Base-by-base conservation (phyloP, 2,329 filamentous ascomycete species). In the Scleromitrula shiraiana region DNA sequence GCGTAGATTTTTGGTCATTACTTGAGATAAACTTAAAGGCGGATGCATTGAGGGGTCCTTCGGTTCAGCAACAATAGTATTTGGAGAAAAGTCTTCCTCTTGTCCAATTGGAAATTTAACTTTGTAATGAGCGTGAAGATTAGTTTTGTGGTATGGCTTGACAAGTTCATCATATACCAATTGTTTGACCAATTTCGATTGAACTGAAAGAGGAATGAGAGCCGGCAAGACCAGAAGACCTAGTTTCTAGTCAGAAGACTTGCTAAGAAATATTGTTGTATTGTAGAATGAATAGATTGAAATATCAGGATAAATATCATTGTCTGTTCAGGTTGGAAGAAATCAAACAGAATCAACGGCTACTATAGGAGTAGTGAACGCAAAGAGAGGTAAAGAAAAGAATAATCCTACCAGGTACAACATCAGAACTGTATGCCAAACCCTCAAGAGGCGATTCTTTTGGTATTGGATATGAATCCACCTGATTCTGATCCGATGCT, bases 51-150 rank as follows among this genome's bases (percentile, higher is more conserved):
- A 55, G 0, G 85, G 72, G 59, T 95, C 81, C 46, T 85, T 85
- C 6, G 91, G 88, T 22, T 54, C 63, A 59, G 83, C 80, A 58
- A 78, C 77, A 0, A 75, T 73, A 10, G 24, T 29, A n/a, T 46
- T 33, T n/a, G 17, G 9, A 32, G 43, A 46, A 23, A 26, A 19
- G 29, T 7, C 30, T n/a, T n/a, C n/a, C n/a, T n/a, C n/a, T 26
- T 40, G 17, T 6, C 23, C 9, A 1, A 35, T 17, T 3, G 76
- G 73, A 57, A 91, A 90, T 6, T 77, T 73, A 5, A 95, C 64
- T 26, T 80, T 63, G 65, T 91, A 88, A 67, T 94, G 87, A 1
- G 88, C 73, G 66, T 94, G 85, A n/a, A 97, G 71, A 65, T 97
- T 98, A 44, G 90, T 97, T 61, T 85, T 78, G 64, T 97, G 89